A percentile compares a stretch with the other conserved stretches of the same genome.
phyloP scores from a whole-genome alignment of 352 stramenopile species.

The Globisporangium splendens region DNA sequence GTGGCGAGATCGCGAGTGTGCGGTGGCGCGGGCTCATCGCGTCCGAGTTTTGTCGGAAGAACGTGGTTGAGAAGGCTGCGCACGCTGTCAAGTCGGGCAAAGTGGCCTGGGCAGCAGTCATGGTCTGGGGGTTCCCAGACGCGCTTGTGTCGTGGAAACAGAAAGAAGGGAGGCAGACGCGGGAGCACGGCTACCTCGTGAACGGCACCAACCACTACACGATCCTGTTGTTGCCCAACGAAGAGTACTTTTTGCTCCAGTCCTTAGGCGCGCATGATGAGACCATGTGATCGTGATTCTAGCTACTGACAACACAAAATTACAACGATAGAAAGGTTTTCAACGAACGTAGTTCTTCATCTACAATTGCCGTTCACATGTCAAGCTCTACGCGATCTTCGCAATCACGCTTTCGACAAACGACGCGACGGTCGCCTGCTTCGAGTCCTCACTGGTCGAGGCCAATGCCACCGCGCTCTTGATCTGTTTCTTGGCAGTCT shows the following conservation, averaged over 20 bases:
- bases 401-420: slow-evolving; percentile 63
- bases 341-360: no score
- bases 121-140: slow-evolving; percentile 80
- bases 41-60: slow-evolving; percentile 40
- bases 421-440: slow-evolving; percentile 38
- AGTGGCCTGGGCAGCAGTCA: slow-evolving; percentile 68
- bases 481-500: slow-evolving; percentile 63
- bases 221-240: slow-evolving; percentile 58
- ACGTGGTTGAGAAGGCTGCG: slow-evolving; percentile 48
- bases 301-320: no score
- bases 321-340: no score
- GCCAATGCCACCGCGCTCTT: slow-evolving; percentile 39
- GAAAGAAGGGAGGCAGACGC: slow-evolving; percentile 19
- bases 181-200: slow-evolving; percentile 72
- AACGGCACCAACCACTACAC: slow-evolving; percentile 81
- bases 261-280: slow-evolving; percentile 63
- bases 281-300: slow-evolving; percentile 25
- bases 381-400: slow-evolving; percentile 23
- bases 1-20: slow-evolving; percentile 43
- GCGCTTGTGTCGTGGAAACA: slow-evolving; percentile 69
- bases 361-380: no score
- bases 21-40: slow-evolving; percentile 76
- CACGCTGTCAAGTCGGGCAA: slow-evolving; percentile 37
- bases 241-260: slow-evolving; percentile 75
- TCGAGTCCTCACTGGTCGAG: slow-evolving; percentile 16